Evolutionary conservation across 768 basidiomycete species (phyloP).

Genomic region (Saitozyma sp.): DNA sequence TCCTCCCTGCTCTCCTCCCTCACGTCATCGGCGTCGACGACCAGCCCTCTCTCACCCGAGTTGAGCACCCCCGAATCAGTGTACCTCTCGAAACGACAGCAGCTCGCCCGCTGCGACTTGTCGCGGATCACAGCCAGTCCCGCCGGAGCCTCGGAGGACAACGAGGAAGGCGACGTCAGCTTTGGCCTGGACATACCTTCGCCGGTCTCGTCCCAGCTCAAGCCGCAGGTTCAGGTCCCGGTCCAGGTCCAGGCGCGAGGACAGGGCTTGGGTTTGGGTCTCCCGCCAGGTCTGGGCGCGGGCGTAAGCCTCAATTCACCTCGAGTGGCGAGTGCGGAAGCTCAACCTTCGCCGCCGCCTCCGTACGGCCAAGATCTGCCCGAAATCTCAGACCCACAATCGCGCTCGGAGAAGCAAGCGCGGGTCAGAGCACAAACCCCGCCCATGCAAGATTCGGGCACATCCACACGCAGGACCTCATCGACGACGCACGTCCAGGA

Average conservation of each 20-base stretch:
- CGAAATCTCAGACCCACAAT: not conserved
- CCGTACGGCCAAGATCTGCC: conserved; percentile 36
- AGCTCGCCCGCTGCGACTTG: no score
- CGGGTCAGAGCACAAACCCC: conserved; percentile 8
- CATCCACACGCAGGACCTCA: conserved; percentile 11
- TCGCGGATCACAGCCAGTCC: no score
- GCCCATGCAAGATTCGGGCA: conserved; percentile 10
- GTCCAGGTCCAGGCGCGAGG: not conserved
- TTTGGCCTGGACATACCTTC: conserved; percentile 14
- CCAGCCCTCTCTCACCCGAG: no score
- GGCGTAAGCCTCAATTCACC: not conserved
- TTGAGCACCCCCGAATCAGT: no score
- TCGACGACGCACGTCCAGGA: not conserved
- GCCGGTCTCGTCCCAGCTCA: not conserved
- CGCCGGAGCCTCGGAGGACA: no score
- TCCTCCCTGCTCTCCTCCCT: no score
- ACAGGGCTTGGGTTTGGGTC: conserved; percentile 9
- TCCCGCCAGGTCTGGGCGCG: not conserved
- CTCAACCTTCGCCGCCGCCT: conserved; percentile 41
- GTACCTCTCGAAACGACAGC: no score
- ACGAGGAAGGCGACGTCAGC: conserved; percentile 18
- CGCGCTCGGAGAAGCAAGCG: not conserved
- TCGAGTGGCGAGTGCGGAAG: not conserved
- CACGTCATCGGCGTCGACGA: no score
- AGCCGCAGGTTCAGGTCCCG: not conserved